Evolutionary conservation across 2,329 filamentous ascomycete species (phyloP), one percentile per base, ranked within the genome.

Genomic region (Phaeosphaeriaceae sp.): DNA sequence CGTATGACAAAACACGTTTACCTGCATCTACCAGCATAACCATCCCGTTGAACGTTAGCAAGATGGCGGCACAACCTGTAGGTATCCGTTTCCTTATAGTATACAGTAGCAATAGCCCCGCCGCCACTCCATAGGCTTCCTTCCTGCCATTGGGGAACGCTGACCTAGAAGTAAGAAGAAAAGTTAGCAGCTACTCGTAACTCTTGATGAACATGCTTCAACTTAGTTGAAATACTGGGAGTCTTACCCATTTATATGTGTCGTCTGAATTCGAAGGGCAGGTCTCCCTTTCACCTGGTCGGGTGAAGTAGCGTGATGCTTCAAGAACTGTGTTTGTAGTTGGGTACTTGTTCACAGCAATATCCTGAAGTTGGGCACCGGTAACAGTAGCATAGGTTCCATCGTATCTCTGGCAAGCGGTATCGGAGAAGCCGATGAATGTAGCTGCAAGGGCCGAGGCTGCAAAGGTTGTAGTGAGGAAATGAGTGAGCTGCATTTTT

Each of bases 31-130:
- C 32, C 32, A 9, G 8, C 16, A n/a, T 34, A 34, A 15, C 18
- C 46, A 43, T 34, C 5, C n/a, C 32, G 32, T 26, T 49, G 46
- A 17, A 15, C 28, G 37, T 20, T 36, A 8, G 46, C 15, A 1
- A 42, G 9, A 18, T 33, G 17, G 12, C 20, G 8, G 15, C 49
- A 52, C 6, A 32, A 16, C 15, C 26, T n/a, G 11, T 52, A 52
- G 7, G 49, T 49, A 28, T 52, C 49, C 1, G 46, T 44, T 0
- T 45, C 46, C 13, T 52, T 48, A 36, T 49, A 52, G 23, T 52
- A 45, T 3, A 49, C 40, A 6, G 38, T 36, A 6, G 37, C 37
- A 17, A 52, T 2, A 5, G 32, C 29, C 8, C 50, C 50, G 17
- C 44, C 38, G 6, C 3, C 37, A 26, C 11, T n/a, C 12, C 9